A percentile compares a stretch with the other conserved stretches of the same genome.
Evolutionary conservation across 192 early-diverging fungal genomes (phyloP).

Genomic region (Coemansia sp.): DNA sequence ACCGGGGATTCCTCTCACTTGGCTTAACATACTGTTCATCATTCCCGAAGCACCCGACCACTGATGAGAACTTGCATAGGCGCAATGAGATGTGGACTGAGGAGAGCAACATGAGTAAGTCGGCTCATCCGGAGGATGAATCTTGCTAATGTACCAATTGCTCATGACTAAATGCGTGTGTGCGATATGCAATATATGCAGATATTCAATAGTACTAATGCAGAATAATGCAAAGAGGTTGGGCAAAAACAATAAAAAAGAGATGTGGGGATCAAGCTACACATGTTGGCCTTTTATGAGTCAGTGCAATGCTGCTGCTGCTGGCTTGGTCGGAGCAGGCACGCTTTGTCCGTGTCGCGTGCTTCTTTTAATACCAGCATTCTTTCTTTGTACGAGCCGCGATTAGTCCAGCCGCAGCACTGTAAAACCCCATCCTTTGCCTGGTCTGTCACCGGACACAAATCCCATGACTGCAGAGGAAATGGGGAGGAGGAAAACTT

Average conservation of each 20-base stretch:
- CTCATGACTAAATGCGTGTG: not conserved
- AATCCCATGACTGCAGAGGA: too few relatives aligned
- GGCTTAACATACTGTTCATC: not conserved
- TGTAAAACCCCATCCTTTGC: too few relatives aligned
- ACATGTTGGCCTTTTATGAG: constrained; percentile 5
- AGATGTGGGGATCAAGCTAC: not conserved
- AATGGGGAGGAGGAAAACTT: too few relatives aligned
- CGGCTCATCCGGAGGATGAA: not conserved
- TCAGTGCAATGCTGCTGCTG: too few relatives aligned
- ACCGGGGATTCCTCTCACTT: constrained; percentile 16
- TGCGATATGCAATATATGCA: not conserved
- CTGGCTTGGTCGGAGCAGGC: too few relatives aligned
- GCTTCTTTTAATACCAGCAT: too few relatives aligned
- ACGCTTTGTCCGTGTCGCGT: too few relatives aligned
- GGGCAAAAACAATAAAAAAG: not conserved
- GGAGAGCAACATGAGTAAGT: not conserved
- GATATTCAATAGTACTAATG: not conserved
- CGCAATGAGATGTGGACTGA: not conserved
- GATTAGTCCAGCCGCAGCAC: too few relatives aligned
- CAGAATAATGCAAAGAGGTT: not conserved
- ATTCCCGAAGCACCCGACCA: not conserved
- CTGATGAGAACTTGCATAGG: not conserved
- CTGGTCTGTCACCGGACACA: too few relatives aligned
- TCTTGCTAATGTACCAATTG: not conserved
- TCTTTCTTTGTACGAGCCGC: too few relatives aligned